Conservation (phyloP, 129 eudicot species). For the Flaveria bidentis region DNA sequence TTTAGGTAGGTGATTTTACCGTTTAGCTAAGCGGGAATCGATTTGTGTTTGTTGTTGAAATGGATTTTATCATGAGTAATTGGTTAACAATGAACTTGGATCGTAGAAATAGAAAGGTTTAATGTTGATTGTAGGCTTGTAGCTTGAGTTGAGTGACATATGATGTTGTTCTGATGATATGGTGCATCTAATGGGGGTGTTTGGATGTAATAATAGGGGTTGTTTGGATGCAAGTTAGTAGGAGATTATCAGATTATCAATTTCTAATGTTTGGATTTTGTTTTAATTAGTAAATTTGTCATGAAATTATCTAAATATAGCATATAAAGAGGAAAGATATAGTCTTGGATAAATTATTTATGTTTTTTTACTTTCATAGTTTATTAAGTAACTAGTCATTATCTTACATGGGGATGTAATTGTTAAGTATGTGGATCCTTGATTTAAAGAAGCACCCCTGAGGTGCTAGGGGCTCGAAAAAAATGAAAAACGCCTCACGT, state of each 20-base stretch:
- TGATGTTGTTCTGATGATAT: not conserved
- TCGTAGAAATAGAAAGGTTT: not conserved
- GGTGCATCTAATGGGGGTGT: not conserved
- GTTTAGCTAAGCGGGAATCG: not conserved
- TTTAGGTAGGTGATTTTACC: not conserved
- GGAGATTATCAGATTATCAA: not conserved
- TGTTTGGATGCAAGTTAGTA: not conserved
- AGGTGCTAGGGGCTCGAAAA: too few species aligned
- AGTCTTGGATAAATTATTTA: not conserved
- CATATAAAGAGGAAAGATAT: not conserved
- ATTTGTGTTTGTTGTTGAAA: not conserved
- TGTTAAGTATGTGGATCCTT: too few species aligned
- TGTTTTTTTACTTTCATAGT: too few species aligned
- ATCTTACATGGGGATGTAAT: too few species aligned
- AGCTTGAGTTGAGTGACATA: not conserved
- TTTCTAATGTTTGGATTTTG: conserved; percentile 12
- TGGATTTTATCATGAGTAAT: not conserved
- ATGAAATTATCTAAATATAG: not conserved
- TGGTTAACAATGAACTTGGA: not conserved
- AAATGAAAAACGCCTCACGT: too few species aligned
- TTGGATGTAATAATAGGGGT: not conserved
- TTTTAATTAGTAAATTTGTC: not conserved
- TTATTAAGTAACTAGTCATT: too few species aligned
- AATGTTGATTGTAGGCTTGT: not conserved
- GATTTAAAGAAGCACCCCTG: too few species aligned